Evolutionary conservation across 2,329 filamentous ascomycete genomes (phyloP), one percentile per base, ranked within the genome.

Genomic region (Fusarium illudens): DNA sequence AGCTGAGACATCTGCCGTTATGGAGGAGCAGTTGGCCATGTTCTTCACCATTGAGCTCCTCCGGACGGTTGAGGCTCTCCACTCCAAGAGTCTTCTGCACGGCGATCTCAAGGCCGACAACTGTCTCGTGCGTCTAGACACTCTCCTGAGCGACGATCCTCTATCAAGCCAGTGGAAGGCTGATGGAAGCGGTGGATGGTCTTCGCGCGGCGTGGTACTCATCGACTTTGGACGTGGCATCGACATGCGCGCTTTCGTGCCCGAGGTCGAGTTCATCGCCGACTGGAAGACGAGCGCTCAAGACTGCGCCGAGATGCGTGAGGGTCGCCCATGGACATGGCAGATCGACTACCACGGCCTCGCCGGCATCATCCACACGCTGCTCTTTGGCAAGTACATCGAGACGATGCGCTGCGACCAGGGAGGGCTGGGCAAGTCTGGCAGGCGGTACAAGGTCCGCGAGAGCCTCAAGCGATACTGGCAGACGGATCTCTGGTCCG

Each of bases 101-200:
- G 96, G 96, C 36, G 96, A 99, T 75, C 85, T 99, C 71, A 99
- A 99, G 81, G 89, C 92, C 1, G 96, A 99, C 80, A 99, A 99
- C 76, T 95, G 96, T 72, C 88, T 99, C 3, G 87, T 98, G 4
- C 92, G 96, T 6, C 89, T 98, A 19, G 91, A 94, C 57, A 10
- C 75, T 80, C 11, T 71, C 69, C 15, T 73, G 73, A 82, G 81
- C 30, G 79, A 79, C 2, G 74, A 80, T 25, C 70, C 78, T 5
- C 89, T 92, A 79, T 80, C 83, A 13, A 77, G 84, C 1, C 87
- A 90, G 62, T 98, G 95, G 83, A 85, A 85, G 10, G 86, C 89
- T 3, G 89, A 91, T 62, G 96, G 96, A 20, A 83, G 84, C 1
- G 87, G 88, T 46, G 93, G 94, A 33, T 99, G 96, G 96, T 81